A percentile compares a stretch with the other conserved stretches of the same genome.
phyloP scores from a whole-genome alignment of 306 rosid genomes.

The Pueraria montana region DNA sequence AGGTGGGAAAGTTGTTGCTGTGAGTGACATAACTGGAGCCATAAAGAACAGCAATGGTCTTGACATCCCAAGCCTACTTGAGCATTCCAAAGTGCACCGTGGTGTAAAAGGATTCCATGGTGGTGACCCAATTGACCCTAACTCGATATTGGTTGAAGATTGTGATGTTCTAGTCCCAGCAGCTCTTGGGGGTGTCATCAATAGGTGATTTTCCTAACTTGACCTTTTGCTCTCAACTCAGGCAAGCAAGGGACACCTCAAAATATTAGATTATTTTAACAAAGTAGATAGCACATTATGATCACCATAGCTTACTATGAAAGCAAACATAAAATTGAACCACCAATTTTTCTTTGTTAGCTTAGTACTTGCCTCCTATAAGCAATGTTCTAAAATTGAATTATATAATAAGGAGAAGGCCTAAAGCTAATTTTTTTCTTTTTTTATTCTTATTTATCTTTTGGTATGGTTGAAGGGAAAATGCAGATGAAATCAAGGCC shows the following conservation, averaged over 20 bases:
- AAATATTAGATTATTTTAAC: neutral
- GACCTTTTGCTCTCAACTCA: neutral
- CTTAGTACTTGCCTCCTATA: neutral
- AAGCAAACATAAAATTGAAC: constrained; percentile 9
- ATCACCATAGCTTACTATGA: constrained; percentile 14
- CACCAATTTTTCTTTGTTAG: neutral
- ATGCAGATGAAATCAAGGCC: constrained; percentile 84
- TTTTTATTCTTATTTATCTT: neutral
- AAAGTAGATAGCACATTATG: neutral
- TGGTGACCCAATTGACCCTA: constrained; percentile 68
- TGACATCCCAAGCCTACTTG: constrained; percentile 81
- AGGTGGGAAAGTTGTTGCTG: constrained; percentile 92
- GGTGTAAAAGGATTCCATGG: constrained; percentile 88
- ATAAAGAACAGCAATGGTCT: constrained; percentile 84
- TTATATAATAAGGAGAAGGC: neutral
- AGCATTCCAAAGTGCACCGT: constrained; percentile 64
- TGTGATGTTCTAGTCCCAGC: constrained; percentile 96
- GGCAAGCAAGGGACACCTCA: neutral
- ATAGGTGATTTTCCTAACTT: constrained; percentile 59
- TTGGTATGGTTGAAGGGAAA: constrained; percentile 67
- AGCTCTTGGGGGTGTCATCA: constrained; percentile 98
- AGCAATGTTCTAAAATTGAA: constrained; percentile 32
- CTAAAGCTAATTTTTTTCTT: neutral
- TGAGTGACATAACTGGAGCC: constrained; percentile 94
- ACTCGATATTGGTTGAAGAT: constrained; percentile 82